Evolutionary conservation across 106 monocot species (phyloP), one percentile per base, ranked within the genome.

Genomic region (Posidonia australis): DNA sequence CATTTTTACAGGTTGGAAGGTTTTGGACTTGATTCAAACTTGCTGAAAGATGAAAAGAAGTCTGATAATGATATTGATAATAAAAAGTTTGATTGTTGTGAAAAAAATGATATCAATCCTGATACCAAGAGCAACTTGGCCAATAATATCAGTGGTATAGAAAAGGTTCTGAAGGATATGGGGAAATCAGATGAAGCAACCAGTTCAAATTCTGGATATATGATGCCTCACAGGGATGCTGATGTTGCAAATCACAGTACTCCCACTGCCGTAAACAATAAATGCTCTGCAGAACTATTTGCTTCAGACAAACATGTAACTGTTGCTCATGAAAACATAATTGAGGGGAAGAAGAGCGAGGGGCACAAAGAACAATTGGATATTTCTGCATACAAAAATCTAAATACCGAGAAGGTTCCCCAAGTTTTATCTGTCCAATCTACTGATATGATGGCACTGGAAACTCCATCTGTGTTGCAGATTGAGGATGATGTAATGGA

Each of bases 11-110:
- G 82, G 62, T 81, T 87, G 77, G 81, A 84, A 58, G 72, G 62
- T 60, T 96, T 96, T 80, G 80, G 78, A 63, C 74, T 90, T 55
- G 87, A 75, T 25, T 53, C 82, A 49, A 79, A 78, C 5, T 60
- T 84, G 48, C n/a, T 65, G 24, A 74, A 68, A 60, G 76, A 55
- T 17, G 69, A 77, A 45, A 83, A 74, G 28, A 56, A 67, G 11
- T 13, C 21, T 23, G 66, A 69, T 13, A 77, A 5, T 16, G 76
- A 56, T n/a, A 77, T 6, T 16, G 76, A 56, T 25, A 67, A 65
- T 30, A 48, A 51, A 29, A 46, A 17, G 31, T 51, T 51, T 67
- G 70, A 70, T 44, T 11, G 9, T 72, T 77, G 72, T 69, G 26
- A 44, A 49, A 73, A 78, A 51, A 45, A 52, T 23, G 72, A 51